A percentile compares a stretch with the other conserved stretches of the same genome.
Conservation (phyloP, 495 filamentous ascomycete genomes). For the Hyaloscypha hepaticicola region DNA sequence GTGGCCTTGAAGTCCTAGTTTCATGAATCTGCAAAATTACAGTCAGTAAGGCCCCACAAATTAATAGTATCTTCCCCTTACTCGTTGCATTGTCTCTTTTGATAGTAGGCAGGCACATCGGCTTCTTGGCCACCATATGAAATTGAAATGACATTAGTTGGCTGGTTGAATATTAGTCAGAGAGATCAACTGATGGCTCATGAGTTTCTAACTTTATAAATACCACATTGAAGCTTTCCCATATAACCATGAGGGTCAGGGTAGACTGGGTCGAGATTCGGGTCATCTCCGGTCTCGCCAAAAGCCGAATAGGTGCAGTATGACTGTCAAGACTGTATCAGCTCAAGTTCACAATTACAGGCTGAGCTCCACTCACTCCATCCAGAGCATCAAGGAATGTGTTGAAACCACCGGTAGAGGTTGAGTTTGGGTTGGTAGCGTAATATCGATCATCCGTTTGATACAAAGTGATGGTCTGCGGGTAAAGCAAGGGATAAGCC, state of each 20-base stretch:
- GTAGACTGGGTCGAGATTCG: slow-evolving; percentile 50
- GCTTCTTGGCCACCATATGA: slow-evolving; percentile 56
- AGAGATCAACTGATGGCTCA: no score
- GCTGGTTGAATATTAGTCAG: no score
- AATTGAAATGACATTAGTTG: slow-evolving; percentile 58
- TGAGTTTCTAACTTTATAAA: no score
- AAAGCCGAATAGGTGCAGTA: slow-evolving; percentile 42
- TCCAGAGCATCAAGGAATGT: slow-evolving; percentile 62
- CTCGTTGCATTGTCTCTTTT: slow-evolving; percentile 58
- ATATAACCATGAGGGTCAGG: slow-evolving; percentile 54
- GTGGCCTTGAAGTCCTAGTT: slow-evolving; percentile 44
- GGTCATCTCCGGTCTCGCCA: slow-evolving; percentile 36
- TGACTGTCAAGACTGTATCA: no score
- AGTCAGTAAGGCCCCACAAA: neutral
- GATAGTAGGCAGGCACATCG: slow-evolving; percentile 52
- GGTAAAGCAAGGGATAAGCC: slow-evolving; percentile 23
- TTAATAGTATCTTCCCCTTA: neutral
- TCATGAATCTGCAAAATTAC: slow-evolving; percentile 26
- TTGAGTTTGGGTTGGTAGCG: slow-evolving; percentile 30
- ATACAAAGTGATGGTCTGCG: slow-evolving; percentile 23
- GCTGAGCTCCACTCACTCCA: slow-evolving; percentile 25
- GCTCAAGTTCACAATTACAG: no score
- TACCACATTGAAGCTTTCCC: no score
- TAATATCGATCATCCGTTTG: slow-evolving; percentile 31
- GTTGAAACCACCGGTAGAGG: slow-evolving; percentile 39